phyloP scores from a whole-genome alignment of 768 basidiomycete species.

The Boletus rex-veris region DNA sequence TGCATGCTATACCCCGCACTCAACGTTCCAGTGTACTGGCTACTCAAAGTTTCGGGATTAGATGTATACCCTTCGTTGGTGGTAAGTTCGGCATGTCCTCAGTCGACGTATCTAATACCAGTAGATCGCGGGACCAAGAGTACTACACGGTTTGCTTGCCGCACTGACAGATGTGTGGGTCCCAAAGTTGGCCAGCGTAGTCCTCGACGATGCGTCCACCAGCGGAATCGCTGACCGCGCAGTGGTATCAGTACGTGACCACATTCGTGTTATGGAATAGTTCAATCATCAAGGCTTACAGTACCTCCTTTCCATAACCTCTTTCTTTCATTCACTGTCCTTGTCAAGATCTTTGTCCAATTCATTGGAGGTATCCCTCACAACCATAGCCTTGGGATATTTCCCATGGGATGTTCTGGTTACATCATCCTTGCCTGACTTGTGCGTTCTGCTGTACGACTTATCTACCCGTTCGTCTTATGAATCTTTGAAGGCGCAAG shows the following conservation, averaged over 20 bases:
- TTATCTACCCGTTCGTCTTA: slow-evolving; percentile 21
- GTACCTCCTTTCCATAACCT: slow-evolving; percentile 78
- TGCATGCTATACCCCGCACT: slow-evolving; percentile 79
- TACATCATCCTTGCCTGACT: slow-evolving; percentile 22
- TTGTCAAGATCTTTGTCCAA: slow-evolving; percentile 90
- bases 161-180: slow-evolving; percentile 78
- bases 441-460: slow-evolving; percentile 10
- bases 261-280: background rate
- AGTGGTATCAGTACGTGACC: slow-evolving; percentile 57
- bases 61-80: slow-evolving; percentile 51
- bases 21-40: slow-evolving; percentile 76
- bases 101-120: background rate
- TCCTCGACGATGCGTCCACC: slow-evolving; percentile 54
- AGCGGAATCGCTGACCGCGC: slow-evolving; percentile 26
- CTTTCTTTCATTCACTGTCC: slow-evolving; percentile 82
- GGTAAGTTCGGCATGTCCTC: slow-evolving; percentile 44
- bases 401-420: slow-evolving; percentile 67
- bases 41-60: slow-evolving; percentile 53
- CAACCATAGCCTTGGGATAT: slow-evolving; percentile 67
- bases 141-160: slow-evolving; percentile 74
- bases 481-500: slow-evolving; percentile 31
- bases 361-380: slow-evolving; percentile 85
- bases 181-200: slow-evolving; percentile 52
- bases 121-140: slow-evolving; percentile 70
- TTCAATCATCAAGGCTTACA: slow-evolving; percentile 29